Evolutionary conservation across 164 flowering plant species (phyloP).

Genomic region (Berberis thunbergii): DNA sequence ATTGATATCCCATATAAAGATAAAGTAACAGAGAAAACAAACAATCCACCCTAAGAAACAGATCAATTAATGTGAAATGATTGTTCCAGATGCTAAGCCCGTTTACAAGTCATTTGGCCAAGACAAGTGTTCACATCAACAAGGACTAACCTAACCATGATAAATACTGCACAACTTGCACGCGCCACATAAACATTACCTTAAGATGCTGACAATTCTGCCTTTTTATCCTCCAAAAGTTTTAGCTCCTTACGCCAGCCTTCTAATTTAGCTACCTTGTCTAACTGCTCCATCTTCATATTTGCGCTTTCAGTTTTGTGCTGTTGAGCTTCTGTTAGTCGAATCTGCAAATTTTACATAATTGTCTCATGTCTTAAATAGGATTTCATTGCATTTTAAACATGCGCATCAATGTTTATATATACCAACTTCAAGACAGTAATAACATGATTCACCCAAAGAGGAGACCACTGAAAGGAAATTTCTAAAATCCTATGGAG

Average conservation of each 20-base stretch:
- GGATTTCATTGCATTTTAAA: too few relatives aligned
- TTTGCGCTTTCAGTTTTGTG: constrained; percentile 35
- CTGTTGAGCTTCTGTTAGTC: constrained; percentile 50
- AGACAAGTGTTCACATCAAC: background rate
- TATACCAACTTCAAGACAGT: background rate
- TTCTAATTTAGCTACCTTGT: constrained; percentile 50
- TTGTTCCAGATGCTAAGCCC: background rate
- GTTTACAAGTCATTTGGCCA: background rate
- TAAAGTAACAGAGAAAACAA: background rate
- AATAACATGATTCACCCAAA: too few relatives aligned
- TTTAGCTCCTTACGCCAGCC: constrained; percentile 50
- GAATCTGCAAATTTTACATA: constrained; percentile 35
- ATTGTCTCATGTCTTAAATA: background rate
- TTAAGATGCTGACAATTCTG: constrained; percentile 22
- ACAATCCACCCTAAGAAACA: background rate
- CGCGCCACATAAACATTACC: constrained; percentile 8
- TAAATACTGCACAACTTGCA: constrained; percentile 10
- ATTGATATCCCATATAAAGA: background rate
- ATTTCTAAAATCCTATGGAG: too few relatives aligned
- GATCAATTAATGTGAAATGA: background rate
- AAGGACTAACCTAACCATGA: constrained; percentile 2
- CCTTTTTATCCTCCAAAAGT: constrained; percentile 40
- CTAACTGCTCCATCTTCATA: constrained; percentile 51
- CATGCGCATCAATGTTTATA: background rate
- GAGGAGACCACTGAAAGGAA: too few relatives aligned